Conservation (phyloP, 179 eudicot species). For the Gypsophila paniculata region DNA sequence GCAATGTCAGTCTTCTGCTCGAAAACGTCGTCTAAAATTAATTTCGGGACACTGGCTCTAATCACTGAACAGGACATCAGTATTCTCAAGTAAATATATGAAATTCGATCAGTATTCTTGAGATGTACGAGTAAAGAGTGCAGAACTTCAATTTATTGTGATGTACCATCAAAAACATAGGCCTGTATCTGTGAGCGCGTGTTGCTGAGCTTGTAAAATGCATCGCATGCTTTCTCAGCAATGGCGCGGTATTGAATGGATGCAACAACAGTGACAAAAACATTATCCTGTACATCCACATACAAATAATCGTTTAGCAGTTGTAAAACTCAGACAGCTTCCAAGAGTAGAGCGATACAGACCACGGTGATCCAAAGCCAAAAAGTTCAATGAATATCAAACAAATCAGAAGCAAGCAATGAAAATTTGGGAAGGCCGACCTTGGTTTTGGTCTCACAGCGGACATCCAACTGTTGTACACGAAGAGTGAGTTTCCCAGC, state of each 20-base stretch:
- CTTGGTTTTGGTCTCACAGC: slow-evolving; percentile 48
- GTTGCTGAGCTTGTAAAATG: slow-evolving; percentile 43
- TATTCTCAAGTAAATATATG: too few species aligned
- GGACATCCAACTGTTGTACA: slow-evolving; percentile 37
- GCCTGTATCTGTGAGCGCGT: slow-evolving; percentile 44
- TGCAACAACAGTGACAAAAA: slow-evolving; percentile 45
- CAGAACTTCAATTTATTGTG: neutral
- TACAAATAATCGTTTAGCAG: slow-evolving; percentile 2
- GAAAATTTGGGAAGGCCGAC: slow-evolving; percentile 8
- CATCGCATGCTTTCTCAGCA: slow-evolving; percentile 37
- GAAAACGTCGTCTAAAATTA: slow-evolving; percentile 38
- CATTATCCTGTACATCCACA: slow-evolving; percentile 38
- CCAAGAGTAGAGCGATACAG: too few species aligned
- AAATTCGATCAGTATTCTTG: neutral
- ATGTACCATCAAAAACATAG: slow-evolving; percentile 43
- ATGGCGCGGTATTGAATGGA: slow-evolving; percentile 40
- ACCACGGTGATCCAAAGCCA: too few species aligned
- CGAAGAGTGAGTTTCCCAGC: slow-evolving; percentile 39
- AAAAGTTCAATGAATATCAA: neutral
- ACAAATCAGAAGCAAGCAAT: too few species aligned
- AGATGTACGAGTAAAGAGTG: neutral
- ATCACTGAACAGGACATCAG: slow-evolving; percentile 25
- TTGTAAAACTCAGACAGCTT: neutral
- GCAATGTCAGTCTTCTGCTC: slow-evolving; percentile 42
- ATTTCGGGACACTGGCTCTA: slow-evolving; percentile 39